phyloP scores from a whole-genome alignment of 805 yeast species.

The Monosporozyma solicola region DNA sequence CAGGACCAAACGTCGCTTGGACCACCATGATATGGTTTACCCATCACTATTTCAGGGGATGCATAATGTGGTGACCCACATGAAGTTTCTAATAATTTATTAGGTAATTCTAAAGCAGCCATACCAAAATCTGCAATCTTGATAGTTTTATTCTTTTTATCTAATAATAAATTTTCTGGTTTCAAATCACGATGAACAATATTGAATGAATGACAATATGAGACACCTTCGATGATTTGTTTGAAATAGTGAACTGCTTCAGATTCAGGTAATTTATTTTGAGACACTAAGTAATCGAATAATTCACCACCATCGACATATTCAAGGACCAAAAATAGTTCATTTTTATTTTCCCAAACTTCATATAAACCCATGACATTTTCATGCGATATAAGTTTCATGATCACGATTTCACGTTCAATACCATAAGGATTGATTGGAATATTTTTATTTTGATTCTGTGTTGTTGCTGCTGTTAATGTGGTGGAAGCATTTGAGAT shows the following conservation, averaged over 20 bases:
- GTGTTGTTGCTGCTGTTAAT: slow-evolving; percentile 7
- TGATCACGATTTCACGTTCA: slow-evolving; percentile 93
- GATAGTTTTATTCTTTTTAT: slow-evolving; percentile 51
- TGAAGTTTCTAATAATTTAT: slow-evolving; percentile 63
- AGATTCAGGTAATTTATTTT: slow-evolving; percentile 61
- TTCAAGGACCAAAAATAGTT: slow-evolving; percentile 68
- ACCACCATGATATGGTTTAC: slow-evolving; percentile 70
- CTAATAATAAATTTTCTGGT: slow-evolving; percentile 69
- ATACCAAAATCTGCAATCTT: slow-evolving; percentile 83
- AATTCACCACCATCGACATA: slow-evolving; percentile 86
- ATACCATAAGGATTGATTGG: slow-evolving; percentile 69
- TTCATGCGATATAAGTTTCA: slow-evolving; percentile 91
- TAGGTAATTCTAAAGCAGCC: slow-evolving; percentile 76
- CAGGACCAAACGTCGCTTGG: slow-evolving; percentile 87
- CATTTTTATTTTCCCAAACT: slow-evolving; percentile 96
- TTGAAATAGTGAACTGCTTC: slow-evolving; percentile 70
- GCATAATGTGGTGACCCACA: slow-evolving; percentile 89
- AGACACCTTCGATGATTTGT: slow-evolving; percentile 70
- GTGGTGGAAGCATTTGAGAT: slow-evolving; percentile 12
- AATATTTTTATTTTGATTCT: slow-evolving; percentile 6
- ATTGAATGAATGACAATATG: slow-evolving; percentile 72
- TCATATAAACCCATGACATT: slow-evolving; percentile 90
- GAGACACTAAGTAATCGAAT: slow-evolving; percentile 59
- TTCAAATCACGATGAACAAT: slow-evolving; percentile 77
- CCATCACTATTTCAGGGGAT: slow-evolving; percentile 78